Percentiles rank a stretch among this genome's conserved stretches.
phyloP scores from a whole-genome alignment of 2,329 filamentous ascomycete species.

The Neonectria magnoliae region DNA sequence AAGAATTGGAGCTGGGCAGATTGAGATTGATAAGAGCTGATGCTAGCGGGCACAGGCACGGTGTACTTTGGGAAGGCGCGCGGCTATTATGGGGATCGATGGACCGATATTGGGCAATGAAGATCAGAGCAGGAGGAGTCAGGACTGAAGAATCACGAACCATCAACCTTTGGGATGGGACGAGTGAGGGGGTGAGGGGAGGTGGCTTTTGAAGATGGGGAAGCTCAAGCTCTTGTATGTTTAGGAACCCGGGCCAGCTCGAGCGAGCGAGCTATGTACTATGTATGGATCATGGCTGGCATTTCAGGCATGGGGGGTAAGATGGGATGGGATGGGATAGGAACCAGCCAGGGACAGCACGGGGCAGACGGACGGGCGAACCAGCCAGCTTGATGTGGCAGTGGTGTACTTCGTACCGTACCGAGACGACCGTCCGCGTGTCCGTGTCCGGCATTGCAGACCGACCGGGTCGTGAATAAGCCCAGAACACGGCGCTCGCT shows the following conservation, averaged over 20 bases:
- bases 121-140: slow-evolving; percentile 6
- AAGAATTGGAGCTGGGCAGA: slow-evolving; percentile 11
- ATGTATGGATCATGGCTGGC: slow-evolving; percentile 10
- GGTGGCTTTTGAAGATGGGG: neutral
- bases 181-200: neutral
- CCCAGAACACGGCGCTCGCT: neutral
- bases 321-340: slow-evolving; percentile 8
- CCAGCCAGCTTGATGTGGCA: slow-evolving; percentile 14
- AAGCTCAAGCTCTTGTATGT: slow-evolving; percentile 25
- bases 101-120: slow-evolving; percentile 3
- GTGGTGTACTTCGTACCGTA: slow-evolving; percentile 6
- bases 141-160: slow-evolving; percentile 16
- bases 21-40: slow-evolving; percentile 27
- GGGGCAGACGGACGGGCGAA: slow-evolving; percentile 11
- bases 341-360: slow-evolving; percentile 3
- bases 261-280: neutral
- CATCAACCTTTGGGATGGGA: slow-evolving; percentile 7
- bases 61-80: slow-evolving; percentile 11
- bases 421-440: neutral
- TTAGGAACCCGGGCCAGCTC: neutral
- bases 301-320: slow-evolving; percentile 7
- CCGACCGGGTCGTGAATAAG: slow-evolving; percentile 1
- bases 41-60: slow-evolving; percentile 16
- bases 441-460: slow-evolving; percentile 17
- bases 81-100: slow-evolving; percentile 10